Conservation (phyloP, 305 asterid species). For the Fraxinus nigra region DNA sequence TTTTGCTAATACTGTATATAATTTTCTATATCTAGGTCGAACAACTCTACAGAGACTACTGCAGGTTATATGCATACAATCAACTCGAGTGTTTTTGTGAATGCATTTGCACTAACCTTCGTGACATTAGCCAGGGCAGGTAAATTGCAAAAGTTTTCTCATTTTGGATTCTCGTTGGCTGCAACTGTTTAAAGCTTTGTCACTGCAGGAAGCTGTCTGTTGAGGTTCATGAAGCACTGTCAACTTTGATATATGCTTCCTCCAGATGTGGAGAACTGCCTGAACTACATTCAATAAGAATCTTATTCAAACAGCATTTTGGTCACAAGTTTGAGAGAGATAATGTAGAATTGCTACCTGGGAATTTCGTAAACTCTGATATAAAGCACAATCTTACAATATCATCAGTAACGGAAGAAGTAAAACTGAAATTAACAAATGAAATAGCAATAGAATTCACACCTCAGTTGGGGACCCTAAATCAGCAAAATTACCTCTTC, state of each 20-base stretch:
- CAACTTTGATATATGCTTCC: slow-evolving; percentile 39
- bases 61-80: slow-evolving; percentile 31
- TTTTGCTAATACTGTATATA: neutral
- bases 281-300: slow-evolving; percentile 29
- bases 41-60: slow-evolving; percentile 29
- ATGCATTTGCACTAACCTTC: slow-evolving; percentile 18
- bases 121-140: slow-evolving; percentile 19
- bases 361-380: slow-evolving; percentile 25
- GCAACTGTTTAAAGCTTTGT: neutral
- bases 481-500: neutral
- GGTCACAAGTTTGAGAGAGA: slow-evolving; percentile 32
- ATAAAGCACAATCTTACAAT: slow-evolving; percentile 16
- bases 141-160: slow-evolving; percentile 6
- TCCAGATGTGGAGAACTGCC: slow-evolving; percentile 43
- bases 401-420: slow-evolving; percentile 17
- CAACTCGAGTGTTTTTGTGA: slow-evolving; percentile 28
- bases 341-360: slow-evolving; percentile 33
- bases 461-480: neutral
- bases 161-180: neutral
- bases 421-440: slow-evolving; percentile 18
- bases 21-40: slow-evolving; percentile 18
- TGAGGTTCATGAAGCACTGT: slow-evolving; percentile 32
- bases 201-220: slow-evolving; percentile 27
- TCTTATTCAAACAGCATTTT: slow-evolving; percentile 24
- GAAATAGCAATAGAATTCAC: slow-evolving; percentile 26